These are phyloP conservation scores for Beauveria sp. DNA, from an alignment of 2,329 filamentous ascomycete species.

Conservation along the genomic window DNA sequence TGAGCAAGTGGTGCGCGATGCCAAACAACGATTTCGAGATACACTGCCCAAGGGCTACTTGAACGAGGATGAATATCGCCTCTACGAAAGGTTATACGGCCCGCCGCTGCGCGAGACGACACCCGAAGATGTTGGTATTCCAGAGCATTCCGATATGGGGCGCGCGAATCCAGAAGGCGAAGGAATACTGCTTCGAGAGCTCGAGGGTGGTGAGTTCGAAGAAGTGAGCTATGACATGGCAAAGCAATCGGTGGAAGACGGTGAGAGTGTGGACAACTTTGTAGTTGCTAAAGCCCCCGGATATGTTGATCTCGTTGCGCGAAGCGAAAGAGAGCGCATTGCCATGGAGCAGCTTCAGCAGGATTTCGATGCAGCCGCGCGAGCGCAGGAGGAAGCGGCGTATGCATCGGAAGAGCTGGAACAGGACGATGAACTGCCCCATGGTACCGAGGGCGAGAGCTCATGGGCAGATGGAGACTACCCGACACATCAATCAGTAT, in stretches of 20 bases:
- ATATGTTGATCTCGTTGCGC: slow-evolving; percentile 42
- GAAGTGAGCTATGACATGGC: slow-evolving; percentile 45
- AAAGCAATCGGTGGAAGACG: slow-evolving; percentile 12
- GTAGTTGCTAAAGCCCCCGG: slow-evolving; percentile 21
- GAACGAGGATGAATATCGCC: slow-evolving; percentile 57
- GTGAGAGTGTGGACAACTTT: neutral
- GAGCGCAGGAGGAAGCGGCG: slow-evolving; percentile 25
- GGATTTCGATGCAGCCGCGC: slow-evolving; percentile 45
- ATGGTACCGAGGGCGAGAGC: neutral
- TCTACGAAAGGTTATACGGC: slow-evolving; percentile 79
- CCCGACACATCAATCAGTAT: neutral
- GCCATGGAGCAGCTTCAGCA: slow-evolving; percentile 47
- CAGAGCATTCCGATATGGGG: slow-evolving; percentile 31
- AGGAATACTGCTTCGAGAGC: slow-evolving; percentile 44
- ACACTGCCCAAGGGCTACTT: slow-evolving; percentile 66
- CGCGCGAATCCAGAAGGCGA: slow-evolving; percentile 22
- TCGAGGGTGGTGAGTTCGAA: slow-evolving; percentile 50
- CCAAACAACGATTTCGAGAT: slow-evolving; percentile 69
- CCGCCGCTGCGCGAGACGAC: slow-evolving; percentile 56
- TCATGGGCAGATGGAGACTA: neutral
- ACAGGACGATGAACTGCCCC: slow-evolving; percentile 23
- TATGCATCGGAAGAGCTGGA: slow-evolving; percentile 21
- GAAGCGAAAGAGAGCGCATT: slow-evolving; percentile 46
- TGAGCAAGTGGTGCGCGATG: slow-evolving; percentile 60
- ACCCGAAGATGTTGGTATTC: slow-evolving; percentile 51